A percentile compares a stretch with the other conserved stretches of the same genome.
phyloP scores from a whole-genome alignment of 352 stramenopile genomes.

The Phytophthora pluvialis region DNA sequence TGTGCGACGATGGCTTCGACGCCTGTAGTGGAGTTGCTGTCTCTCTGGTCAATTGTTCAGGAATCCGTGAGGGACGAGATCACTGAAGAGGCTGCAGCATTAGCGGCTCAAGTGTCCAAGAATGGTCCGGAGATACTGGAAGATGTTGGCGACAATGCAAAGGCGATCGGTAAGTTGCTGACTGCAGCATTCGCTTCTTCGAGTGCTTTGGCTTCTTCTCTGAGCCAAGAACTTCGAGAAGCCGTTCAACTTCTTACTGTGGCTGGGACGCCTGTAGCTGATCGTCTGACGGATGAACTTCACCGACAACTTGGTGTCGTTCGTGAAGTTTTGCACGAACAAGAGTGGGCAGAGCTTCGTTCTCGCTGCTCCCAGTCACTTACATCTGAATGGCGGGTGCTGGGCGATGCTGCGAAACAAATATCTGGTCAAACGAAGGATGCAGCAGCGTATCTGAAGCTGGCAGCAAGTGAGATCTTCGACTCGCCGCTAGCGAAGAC shows the following conservation, averaged over 20 bases:
- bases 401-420: background rate
- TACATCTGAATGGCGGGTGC: background rate
- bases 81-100: background rate
- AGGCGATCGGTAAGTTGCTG: background rate
- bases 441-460: background rate
- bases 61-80: background rate
- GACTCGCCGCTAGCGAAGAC: constrained; percentile 36
- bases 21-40: constrained; percentile 1
- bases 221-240: background rate
- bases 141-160: background rate
- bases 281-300: background rate
- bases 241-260: background rate
- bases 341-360: background rate
- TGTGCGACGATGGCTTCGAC: background rate
- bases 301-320: background rate
- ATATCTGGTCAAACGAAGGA: background rate
- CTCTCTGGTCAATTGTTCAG: constrained; percentile 4
- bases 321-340: constrained; percentile 1
- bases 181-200: background rate
- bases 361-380: background rate
- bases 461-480: constrained; percentile 18
- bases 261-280: background rate
- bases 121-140: background rate
- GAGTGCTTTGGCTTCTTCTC: background rate
- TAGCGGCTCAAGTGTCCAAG: too few relatives aligned